Evolutionary conservation across 441 rosid genomes (phyloP), one percentile per base, ranked within the genome.

Genomic region (Isatis lusitanica): DNA sequence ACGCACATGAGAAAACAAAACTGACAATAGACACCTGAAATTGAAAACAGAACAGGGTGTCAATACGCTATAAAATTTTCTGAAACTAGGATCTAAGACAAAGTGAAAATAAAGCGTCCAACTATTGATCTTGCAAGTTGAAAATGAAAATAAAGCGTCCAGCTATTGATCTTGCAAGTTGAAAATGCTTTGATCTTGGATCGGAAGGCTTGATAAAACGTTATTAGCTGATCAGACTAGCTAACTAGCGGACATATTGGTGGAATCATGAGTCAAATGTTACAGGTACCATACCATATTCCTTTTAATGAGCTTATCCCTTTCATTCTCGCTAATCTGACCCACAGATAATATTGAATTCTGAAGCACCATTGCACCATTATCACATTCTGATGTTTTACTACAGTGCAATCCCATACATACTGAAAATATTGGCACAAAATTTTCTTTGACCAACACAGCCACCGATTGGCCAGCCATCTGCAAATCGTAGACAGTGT

Each of bases 21-120:
- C 95, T 83, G 74, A 96, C 94, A 71, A 96, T 87, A 58, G 98
- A 90, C 42, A 96, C 99, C 97, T 95, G 66, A 79, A 84, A 71
- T 78, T 46, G 43, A 62, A 81, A 63, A 76, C 70, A 73, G 55
- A 68, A 44, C 17, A 70, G 40, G 47, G 64, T 39, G 17, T 42
- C 11, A 73, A 35, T 48, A 51, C 15, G 13, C 55, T 79, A 70
- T 16, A 18, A 11, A 17, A 24, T 5, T 21, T 38, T 64, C 40
- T 39, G 13, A 47, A 47, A 50, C 43, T 48, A 66, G 13, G 56
- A 68, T 67, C 70, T 62, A 69, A 21, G 4, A 60, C 31, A 67
- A 60, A 51, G 61, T 56, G 68, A 68, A 68, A 46, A 6, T 56
- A 56, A 55, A 61, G 65, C 53, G 2, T 65, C 72, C 51, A 71